Percentiles rank a stretch among this genome's conserved stretches.
phyloP scores from a whole-genome alignment of 208 protist genomes.

The Trypanosoma lewisi region DNA sequence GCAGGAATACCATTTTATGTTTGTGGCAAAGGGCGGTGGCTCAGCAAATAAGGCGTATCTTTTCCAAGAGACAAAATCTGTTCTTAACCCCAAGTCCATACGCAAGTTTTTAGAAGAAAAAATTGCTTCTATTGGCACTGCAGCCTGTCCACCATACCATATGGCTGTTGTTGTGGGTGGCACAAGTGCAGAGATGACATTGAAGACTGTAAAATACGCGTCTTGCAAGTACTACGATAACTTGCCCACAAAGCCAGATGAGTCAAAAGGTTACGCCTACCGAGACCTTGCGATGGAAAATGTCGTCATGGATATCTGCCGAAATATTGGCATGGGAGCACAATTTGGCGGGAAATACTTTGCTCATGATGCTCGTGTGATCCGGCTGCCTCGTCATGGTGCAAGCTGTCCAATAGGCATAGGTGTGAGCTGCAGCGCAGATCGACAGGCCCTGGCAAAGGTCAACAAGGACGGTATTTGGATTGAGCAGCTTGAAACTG shows the following conservation, averaged over 20 bases:
- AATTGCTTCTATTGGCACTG: slow-evolving; percentile 92
- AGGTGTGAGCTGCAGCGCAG: slow-evolving; percentile 97
- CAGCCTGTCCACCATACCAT: slow-evolving; percentile 98
- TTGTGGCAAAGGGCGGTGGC: slow-evolving; percentile 97
- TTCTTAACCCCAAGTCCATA: slow-evolving; percentile 92
- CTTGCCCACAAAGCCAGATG: slow-evolving; percentile 91
- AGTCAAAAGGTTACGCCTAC: slow-evolving; percentile 88
- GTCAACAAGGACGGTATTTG: slow-evolving; percentile 96
- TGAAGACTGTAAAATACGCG: slow-evolving; percentile 97
- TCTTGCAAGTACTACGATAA: slow-evolving; percentile 93
- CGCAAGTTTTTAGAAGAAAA: slow-evolving; percentile 93
- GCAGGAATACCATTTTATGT: slow-evolving; percentile 95
- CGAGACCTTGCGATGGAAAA: slow-evolving; percentile 93
- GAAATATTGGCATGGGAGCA: slow-evolving; percentile 94
- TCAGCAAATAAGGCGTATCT: slow-evolving; percentile 98
- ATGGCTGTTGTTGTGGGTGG: slow-evolving; percentile 96
- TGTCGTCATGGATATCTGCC: slow-evolving; percentile 86
- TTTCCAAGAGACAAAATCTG: slow-evolving; percentile 96
- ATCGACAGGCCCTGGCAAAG: slow-evolving; percentile 92
- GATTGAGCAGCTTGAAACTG: slow-evolving; percentile 94
- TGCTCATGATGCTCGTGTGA: slow-evolving; percentile 95
- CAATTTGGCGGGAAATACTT: slow-evolving; percentile 99
- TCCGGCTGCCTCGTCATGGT: slow-evolving; percentile 92
- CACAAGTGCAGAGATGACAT: slow-evolving; percentile 93
- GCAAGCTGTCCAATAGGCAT: slow-evolving; percentile 92